These are phyloP conservation scores for Leucocoprinus birnbaumii DNA, from an alignment of 768 basidiomycete genomes.

Conservation along the genomic window DNA sequence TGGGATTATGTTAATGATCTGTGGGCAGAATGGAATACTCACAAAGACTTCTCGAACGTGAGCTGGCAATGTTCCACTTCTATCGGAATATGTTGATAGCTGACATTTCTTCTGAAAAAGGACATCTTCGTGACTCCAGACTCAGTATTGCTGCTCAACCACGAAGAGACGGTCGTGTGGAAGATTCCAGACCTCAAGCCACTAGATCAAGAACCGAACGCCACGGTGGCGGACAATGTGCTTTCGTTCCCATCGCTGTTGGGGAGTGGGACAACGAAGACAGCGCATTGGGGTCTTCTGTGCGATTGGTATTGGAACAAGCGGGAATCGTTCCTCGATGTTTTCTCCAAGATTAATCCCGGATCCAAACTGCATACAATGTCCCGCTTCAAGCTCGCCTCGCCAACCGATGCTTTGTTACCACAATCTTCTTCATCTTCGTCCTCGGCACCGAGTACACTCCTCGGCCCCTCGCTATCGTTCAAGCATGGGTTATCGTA, in stretches of 20 bases:
- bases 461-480: neutral
- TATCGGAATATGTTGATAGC: neutral
- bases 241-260: neutral
- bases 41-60: constrained; percentile 1
- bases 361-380: neutral
- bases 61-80: neutral
- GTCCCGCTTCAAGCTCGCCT: neutral
- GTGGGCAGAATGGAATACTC: constrained; percentile 7
- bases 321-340: neutral
- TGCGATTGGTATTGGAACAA: constrained; percentile 7
- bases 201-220: neutral
- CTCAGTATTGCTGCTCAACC: neutral
- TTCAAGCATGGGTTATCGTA: neutral
- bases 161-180: constrained; percentile 5
- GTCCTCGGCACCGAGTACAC: no score
- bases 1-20: constrained; percentile 5
- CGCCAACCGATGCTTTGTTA: neutral
- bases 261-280: neutral
- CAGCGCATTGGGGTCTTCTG: neutral
- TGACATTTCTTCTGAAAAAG: neutral
- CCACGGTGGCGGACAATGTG: neutral
- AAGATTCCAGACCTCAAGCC: constrained; percentile 7
- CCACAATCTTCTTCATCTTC: neutral
- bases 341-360: neutral
- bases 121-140: constrained; percentile 1